Evolutionary conservation across 306 rosid genomes (phyloP), one percentile per base, ranked within the genome.

Genomic region (Spatholobus suberectus): DNA sequence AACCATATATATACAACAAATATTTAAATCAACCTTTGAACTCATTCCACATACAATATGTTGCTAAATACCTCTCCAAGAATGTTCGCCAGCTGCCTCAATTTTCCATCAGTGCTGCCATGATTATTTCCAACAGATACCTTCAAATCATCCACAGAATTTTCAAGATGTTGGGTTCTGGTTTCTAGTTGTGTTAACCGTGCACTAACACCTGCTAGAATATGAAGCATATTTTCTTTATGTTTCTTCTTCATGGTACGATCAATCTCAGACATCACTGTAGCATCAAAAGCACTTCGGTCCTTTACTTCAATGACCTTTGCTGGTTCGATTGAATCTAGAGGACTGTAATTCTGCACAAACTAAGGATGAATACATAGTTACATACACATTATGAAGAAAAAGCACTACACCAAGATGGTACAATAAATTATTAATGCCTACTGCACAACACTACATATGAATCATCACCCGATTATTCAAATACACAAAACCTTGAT

Each of bases 111-210:
- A 73, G 92, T 81, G 78, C 78, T 90, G 24, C 93, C 94, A 73
- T 89, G 91, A 77, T 90, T 93, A 82, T 88, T 93, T 80, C 93
- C 96, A 49, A 88, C 89, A 71, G 90, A 90, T 3, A 80, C 81
- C 90, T 91, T 93, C 88, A 93, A 84, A 83, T 92, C 96, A 81
- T 93, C 94, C 81, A 93, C 75, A 62, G 94, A 88, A 86, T 75
- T 85, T 85, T 93, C 98, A 76, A 93, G 91, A 58, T 86, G 84
- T 75, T 84, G 85, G n/a, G 91, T 86, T 90, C 94, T 86, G 78
- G 90, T 91, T 83, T 93, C 98, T 58, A 93, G 83, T 74, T 93
- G 97, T 9, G 93, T 90, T 72, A 93, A 58, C 70, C 94, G 90
- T 27, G 92, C 92, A 82, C 98, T 84, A 86, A 93, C 90, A 83